Base-by-base conservation (phyloP, 345 rosid genomes). In the Anastatica hierochuntica region DNA sequence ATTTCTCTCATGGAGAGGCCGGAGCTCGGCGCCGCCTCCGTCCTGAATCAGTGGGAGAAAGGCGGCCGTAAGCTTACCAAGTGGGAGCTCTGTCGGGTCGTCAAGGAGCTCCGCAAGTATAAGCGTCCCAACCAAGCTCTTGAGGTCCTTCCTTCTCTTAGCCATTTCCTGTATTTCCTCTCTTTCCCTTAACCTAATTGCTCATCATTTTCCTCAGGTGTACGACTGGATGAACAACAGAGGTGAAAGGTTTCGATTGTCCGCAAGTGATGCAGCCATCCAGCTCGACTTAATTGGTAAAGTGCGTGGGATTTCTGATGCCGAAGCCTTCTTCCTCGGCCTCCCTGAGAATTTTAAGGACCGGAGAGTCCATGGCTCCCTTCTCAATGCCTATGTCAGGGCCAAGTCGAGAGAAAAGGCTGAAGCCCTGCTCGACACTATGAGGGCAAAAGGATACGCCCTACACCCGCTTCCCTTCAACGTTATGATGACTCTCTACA, bases 401-500 rank as follows among this genome's bases (percentile, higher is more conserved):
- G 71, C 72, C 59, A 78, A 46, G 60, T 68, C 73, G 72, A 78
- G 74, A 68, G 84, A 82, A 17, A 76, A 79, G 67, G 94, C 96
- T 1, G 96, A 87, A 73, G 24, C 79, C 14, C 55, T 87, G 69
- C 47, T 92, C 43, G 78, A 72, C 12, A 37, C 43, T 16, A 90
- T 90, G 88, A 76, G 90, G 73, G 72, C 64, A 27, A 80, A 79
- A 68, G 87, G 79, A 38, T 83, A 76, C 61, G 71, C 78, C 50
- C 48, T 53, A 10, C 79, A 78, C 53, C 61, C 96, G 8, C 95
- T 90, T 67, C 78, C 98, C 16, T 90, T 67, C 74, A 87, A 87
- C 75, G 96, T 84, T 56, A 90, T 87, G 90, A 90, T 90, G 98
- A 90, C 96, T 55, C 81, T 90, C 33, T 87, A 87, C 74, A 90